phyloP scores from a whole-genome alignment of 129 eudicot genomes.

The Saussurea involucrata region DNA sequence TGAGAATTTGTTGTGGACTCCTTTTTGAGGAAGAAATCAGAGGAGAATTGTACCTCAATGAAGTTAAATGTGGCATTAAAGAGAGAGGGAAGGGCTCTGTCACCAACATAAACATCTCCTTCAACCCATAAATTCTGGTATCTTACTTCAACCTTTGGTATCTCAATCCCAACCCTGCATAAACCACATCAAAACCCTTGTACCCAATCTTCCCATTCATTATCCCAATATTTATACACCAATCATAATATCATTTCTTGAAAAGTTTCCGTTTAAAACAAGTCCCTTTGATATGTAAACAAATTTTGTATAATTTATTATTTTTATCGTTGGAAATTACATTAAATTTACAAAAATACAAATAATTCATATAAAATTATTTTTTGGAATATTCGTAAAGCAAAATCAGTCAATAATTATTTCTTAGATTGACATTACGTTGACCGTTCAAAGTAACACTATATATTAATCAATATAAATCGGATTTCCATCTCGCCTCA shows the following conservation, averaged over 20 bases:
- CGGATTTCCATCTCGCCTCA: too few relatives aligned
- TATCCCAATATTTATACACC: neutral
- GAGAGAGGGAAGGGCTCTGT: conserved; percentile 36
- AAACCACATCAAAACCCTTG: neutral
- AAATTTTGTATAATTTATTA: too few relatives aligned
- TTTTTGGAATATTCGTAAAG: too few relatives aligned
- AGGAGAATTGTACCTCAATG: conserved; percentile 27
- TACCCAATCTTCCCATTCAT: neutral
- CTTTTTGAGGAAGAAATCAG: neutral
- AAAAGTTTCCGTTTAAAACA: too few relatives aligned
- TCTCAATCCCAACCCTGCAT: conserved; percentile 39
- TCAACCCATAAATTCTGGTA: conserved; percentile 40
- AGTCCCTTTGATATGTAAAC: too few relatives aligned
- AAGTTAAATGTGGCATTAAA: conserved; percentile 27
- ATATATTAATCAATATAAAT: too few relatives aligned
- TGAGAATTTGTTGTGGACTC: neutral
- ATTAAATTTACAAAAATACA: too few relatives aligned
- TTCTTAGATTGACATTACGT: too few relatives aligned
- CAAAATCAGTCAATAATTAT: too few relatives aligned
- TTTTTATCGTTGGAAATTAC: too few relatives aligned
- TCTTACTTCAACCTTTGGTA: conserved; percentile 44
- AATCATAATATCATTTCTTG: neutral
- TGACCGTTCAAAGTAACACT: too few relatives aligned
- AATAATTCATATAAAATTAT: too few relatives aligned
- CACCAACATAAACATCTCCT: conserved; percentile 40